Conservation (phyloP, 2,329 filamentous ascomycete genomes). For the Trichophaea hybrida region DNA sequence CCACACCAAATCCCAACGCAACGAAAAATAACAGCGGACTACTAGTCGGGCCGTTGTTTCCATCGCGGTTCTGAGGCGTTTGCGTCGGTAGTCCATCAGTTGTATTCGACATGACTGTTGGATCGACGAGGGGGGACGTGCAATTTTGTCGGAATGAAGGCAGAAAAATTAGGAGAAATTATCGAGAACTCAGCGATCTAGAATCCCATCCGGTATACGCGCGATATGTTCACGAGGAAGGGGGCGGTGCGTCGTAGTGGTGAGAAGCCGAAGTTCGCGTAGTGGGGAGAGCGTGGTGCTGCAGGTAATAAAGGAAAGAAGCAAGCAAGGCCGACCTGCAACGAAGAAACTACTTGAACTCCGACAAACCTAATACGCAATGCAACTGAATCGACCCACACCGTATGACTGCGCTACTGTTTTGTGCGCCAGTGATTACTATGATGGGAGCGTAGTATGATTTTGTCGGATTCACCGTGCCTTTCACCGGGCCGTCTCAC, state of each 20-base stretch:
- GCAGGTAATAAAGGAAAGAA: too few relatives aligned
- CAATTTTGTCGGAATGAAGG: not conserved
- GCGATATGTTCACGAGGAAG: not conserved
- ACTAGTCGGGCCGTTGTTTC: constrained; percentile 37
- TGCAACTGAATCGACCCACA: too few relatives aligned
- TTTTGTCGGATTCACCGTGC: too few relatives aligned
- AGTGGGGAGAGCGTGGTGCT: not conserved
- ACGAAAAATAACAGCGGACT: constrained; percentile 84
- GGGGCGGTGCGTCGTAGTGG: not conserved
- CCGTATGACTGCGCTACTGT: too few relatives aligned
- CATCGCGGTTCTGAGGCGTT: not conserved
- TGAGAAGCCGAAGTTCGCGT: not conserved
- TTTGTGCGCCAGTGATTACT: too few relatives aligned
- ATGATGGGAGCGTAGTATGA: too few relatives aligned
- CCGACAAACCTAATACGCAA: too few relatives aligned
- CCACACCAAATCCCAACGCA: constrained; percentile 88
- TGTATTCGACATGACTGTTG: constrained; percentile 1
- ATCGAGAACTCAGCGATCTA: not conserved
- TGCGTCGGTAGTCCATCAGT: not conserved
- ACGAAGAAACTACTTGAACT: too few relatives aligned
- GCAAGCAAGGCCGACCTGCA: too few relatives aligned
- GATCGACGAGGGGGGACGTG: not conserved
- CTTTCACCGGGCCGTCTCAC: too few relatives aligned
- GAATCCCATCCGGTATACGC: not conserved
- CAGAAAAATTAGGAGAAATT: not conserved